phyloP scores from a whole-genome alignment of 2,329 filamentous ascomycete species.

The Setomelanomma holmii region DNA sequence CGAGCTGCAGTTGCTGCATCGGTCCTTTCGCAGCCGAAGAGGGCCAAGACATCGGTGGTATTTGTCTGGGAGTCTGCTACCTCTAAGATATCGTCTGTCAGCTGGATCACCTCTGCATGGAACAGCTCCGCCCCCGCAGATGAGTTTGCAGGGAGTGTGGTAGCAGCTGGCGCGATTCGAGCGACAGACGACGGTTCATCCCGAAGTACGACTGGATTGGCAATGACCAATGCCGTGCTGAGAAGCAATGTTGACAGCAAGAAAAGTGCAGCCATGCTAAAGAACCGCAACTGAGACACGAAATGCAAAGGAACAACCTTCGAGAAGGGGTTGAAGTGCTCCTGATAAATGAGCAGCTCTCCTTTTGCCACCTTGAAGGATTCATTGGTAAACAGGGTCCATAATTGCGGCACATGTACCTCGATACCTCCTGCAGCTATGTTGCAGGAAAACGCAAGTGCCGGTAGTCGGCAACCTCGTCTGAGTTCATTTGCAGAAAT shows the following conservation, averaged over 20 bases:
- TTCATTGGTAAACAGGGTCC: background rate
- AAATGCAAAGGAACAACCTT: background rate
- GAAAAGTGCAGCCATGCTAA: background rate
- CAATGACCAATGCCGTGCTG: background rate
- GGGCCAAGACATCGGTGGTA: slow-evolving; percentile 3
- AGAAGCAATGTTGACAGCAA: background rate
- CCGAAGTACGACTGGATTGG: background rate
- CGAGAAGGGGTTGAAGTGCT: background rate
- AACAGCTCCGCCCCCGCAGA: slow-evolving; percentile 16
- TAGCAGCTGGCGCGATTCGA: background rate
- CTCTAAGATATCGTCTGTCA: slow-evolving; percentile 17
- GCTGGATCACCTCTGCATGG: slow-evolving; percentile 17
- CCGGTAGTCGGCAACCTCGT: background rate
- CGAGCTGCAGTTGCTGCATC: background rate
- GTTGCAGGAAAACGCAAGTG: background rate
- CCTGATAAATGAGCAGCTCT: background rate
- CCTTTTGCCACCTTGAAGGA: background rate
- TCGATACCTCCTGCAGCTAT: background rate
- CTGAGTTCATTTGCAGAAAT: background rate
- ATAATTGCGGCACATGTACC: background rate
- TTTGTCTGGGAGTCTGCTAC: slow-evolving; percentile 1
- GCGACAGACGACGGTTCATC: background rate
- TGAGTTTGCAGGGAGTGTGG: slow-evolving; percentile 11
- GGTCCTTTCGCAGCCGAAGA: slow-evolving; percentile 42
- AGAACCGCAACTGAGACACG: background rate